Base-by-base conservation (phyloP, 2,329 filamentous ascomycete genomes). In the Lachnellula arida region DNA sequence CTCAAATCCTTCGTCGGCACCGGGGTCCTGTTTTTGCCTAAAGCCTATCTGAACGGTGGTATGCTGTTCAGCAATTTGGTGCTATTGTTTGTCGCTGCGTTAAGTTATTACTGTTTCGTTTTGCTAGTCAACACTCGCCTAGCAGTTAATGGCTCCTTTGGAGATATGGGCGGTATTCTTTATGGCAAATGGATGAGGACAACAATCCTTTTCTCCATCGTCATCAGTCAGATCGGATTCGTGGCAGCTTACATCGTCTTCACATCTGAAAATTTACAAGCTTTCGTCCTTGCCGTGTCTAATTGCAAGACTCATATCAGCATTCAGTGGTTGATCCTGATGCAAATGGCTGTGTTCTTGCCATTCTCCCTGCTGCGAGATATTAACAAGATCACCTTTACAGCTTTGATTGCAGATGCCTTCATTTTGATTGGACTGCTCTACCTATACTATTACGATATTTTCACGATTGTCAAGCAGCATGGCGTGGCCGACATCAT, bases 1-100 rank as follows among this genome's bases (percentile, higher is more conserved):
- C 84, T 99, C 63, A 99, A 99, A 76, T 97, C 93, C 0, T 99
- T 99, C 69, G 94, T 99, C 48, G 94, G 95, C 19, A 99, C 94
- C 0, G 93, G 93, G 54, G 93, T 97, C 8, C 78, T 97, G 15
- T 97, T 97, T 75, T 76, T 97, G 35, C 93, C 93, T 0, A 86
- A 91, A 48, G 93, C 94, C 4, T 99, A 94, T 70, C 81, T 97
- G 61, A 99, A 96, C 67, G 94, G 94, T 53, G 94, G 94, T 56
- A 97, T 99, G 92, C 76, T 96, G 15, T 99, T 99, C 73, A 96
- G 91, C 67, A 96, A 95, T 69, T 62, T 95, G 51, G 88, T 99
- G 15, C 81, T 99, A n/a, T 77, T 99, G 22, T 81, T 80, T 40
- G 90, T 99, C 15, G 92, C 94, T 6, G 77, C 82, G 2, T 78